Evolutionary conservation across 306 rosid genomes (phyloP).

Genomic region (Quercus rubra): DNA sequence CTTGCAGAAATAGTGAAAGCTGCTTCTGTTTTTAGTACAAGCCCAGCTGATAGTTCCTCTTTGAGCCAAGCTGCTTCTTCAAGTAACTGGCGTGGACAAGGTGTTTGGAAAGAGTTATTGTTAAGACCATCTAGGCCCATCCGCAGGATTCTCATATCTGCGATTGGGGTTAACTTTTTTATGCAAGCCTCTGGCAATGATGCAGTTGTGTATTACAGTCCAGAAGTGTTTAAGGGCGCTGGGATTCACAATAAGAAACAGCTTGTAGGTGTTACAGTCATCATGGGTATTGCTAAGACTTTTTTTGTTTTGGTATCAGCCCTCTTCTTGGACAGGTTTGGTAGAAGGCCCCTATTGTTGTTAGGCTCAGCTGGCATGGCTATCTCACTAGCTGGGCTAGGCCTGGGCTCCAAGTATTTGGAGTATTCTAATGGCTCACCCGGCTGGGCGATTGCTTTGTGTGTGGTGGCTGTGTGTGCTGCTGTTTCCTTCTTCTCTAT

Average conservation of each 20-base stretch:
- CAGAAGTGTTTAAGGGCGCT: conserved; percentile 59
- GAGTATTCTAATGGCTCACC: conserved; percentile 31
- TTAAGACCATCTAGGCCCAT: conserved; percentile 44
- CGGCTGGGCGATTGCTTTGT: conserved; percentile 50
- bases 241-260: conserved; percentile 49
- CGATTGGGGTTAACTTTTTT: conserved; percentile 76
- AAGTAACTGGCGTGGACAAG: conserved; percentile 26
- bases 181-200: conserved; percentile 97
- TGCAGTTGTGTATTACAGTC: conserved; percentile 78
- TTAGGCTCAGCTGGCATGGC: conserved; percentile 69
- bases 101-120: conserved; percentile 67
- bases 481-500: conserved; percentile 65
- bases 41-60: neutral
- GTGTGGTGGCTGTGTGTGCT: conserved; percentile 51
- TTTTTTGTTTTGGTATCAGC: conserved; percentile 55
- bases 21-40: conserved; percentile 2
- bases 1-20: conserved; percentile 46
- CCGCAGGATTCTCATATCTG: conserved; percentile 60
- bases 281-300: conserved; percentile 69
- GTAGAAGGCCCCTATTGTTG: conserved; percentile 61
- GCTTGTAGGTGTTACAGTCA: conserved; percentile 58
- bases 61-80: conserved; percentile 5
- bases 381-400: conserved; percentile 48
- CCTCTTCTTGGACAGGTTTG: conserved; percentile 54
- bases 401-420: conserved; percentile 54